A percentile compares a stretch with the other conserved stretches of the same genome.
Evolutionary conservation across 192 early-diverging fungal species (phyloP).

Genomic region (Pilaira anomala): DNA sequence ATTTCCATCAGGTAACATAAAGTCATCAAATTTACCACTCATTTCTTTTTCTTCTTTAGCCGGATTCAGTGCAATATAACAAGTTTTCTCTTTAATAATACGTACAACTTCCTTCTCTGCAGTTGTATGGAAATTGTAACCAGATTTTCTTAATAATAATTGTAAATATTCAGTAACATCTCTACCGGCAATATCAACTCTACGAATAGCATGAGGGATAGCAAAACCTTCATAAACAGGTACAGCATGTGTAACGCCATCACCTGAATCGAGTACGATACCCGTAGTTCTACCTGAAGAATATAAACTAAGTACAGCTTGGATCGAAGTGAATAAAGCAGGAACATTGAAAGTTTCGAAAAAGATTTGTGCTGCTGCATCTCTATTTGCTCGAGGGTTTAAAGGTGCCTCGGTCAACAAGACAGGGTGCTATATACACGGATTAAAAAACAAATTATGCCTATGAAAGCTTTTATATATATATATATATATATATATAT

Average conservation of each 20-base stretch:
- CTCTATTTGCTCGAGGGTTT: constrained; percentile 90
- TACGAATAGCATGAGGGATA: constrained; percentile 87
- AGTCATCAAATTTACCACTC: constrained; percentile 71
- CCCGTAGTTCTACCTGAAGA: constrained; percentile 97
- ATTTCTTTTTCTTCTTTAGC: constrained; percentile 92
- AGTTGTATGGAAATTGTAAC: constrained; percentile 83
- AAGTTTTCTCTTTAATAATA: constrained; percentile 94
- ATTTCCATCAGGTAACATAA: constrained; percentile 79
- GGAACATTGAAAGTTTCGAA: constrained; percentile 99
- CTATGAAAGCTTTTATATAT: too few relatives aligned
- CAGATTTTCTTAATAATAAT: constrained; percentile 87
- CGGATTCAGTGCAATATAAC: constrained; percentile 88
- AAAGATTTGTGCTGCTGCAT: constrained; percentile 92
- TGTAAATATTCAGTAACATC: constrained; percentile 94
- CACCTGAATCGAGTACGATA: constrained; percentile 93
- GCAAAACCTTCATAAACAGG: constrained; percentile 98
- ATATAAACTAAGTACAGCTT: constrained; percentile 96
- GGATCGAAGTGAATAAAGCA: constrained; percentile 93
- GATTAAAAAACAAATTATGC: neutral
- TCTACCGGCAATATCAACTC: constrained; percentile 92
- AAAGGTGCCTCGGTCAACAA: constrained; percentile 95
- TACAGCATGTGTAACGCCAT: constrained; percentile 93
- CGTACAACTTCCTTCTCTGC: constrained; percentile 96
- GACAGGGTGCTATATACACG: constrained; percentile 81
- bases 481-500: neutral